Conservation (phyloP, 495 filamentous ascomycete species). For the Bathelium albidoporum region DNA sequence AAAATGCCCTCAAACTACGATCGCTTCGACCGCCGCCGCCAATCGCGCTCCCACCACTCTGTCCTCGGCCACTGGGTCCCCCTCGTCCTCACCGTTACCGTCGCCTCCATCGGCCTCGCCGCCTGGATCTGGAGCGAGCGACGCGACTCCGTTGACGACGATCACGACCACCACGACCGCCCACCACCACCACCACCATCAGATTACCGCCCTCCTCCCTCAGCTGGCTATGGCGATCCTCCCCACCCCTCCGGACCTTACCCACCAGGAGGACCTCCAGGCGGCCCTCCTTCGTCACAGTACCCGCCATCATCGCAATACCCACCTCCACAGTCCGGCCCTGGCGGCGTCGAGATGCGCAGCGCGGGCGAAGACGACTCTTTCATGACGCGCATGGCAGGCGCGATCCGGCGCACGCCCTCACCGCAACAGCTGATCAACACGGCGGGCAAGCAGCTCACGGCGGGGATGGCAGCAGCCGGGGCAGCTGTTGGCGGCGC, state of each 20-base stretch:
- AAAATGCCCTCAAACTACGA: constrained; percentile 74
- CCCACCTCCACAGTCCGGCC: constrained; percentile 7
- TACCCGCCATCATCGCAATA: constrained; percentile 9
- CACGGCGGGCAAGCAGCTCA: constrained; percentile 62
- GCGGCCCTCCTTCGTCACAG: no score
- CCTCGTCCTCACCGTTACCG: constrained; percentile 68
- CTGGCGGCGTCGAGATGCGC: constrained; percentile 9
- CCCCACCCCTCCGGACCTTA: no score
- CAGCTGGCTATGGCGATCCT: constrained; percentile 36
- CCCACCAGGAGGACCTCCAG: neutral
- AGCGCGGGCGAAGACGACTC: constrained; percentile 37
- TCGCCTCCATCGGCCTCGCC: constrained; percentile 71
- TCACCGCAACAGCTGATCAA: constrained; percentile 84
- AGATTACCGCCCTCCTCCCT: constrained; percentile 26
- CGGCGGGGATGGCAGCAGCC: constrained; percentile 73
- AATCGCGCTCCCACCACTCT: constrained; percentile 39
- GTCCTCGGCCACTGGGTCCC: constrained; percentile 79
- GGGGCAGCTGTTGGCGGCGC: constrained; percentile 58
- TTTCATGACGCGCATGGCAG: constrained; percentile 66
- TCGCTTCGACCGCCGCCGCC: constrained; percentile 26
- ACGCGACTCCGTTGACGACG: constrained; percentile 58
- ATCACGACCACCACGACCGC: constrained; percentile 19
- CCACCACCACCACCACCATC: constrained; percentile 10
- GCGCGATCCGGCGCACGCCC: constrained; percentile 74
- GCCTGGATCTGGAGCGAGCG: constrained; percentile 93